phyloP scores from a whole-genome alignment of 2,329 filamentous ascomycete species.

The Aspergillus niger region DNA sequence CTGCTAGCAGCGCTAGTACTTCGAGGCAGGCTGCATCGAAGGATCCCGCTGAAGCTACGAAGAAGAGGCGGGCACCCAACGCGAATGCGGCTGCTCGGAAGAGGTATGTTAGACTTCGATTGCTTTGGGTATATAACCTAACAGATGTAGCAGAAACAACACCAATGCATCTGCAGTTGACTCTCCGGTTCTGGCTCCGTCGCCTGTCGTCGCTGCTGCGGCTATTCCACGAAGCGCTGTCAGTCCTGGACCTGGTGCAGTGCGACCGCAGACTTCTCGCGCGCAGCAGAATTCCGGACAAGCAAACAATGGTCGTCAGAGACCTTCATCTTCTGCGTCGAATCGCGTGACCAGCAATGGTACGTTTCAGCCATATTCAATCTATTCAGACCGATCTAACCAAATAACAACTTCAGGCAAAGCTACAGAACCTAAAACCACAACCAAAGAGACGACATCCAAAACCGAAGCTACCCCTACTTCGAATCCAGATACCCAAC shows the following conservation, averaged over 20 bases:
- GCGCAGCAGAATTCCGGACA: slow-evolving; percentile 74
- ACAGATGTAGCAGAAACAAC: slow-evolving; percentile 42
- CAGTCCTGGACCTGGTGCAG: slow-evolving; percentile 62
- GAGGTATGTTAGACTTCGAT: slow-evolving; percentile 55
- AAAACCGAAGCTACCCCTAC: slow-evolving; percentile 29
- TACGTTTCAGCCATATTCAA: slow-evolving; percentile 32
- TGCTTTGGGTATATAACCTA: slow-evolving; percentile 10
- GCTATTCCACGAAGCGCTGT: slow-evolving; percentile 58
- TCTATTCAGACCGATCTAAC: slow-evolving; percentile 22
- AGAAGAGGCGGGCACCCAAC: slow-evolving; percentile 75
- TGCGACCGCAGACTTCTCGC: slow-evolving; percentile 68
- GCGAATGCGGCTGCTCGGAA: slow-evolving; percentile 68
- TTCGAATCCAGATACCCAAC: slow-evolving; percentile 42
- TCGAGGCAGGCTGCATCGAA: slow-evolving; percentile 49
- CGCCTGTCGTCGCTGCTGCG: slow-evolving; percentile 71
- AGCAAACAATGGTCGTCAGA: slow-evolving; percentile 57
- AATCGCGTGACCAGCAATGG: slow-evolving; percentile 61
- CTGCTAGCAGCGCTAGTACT: slow-evolving; percentile 37
- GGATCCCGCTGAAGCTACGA: slow-evolving; percentile 67
- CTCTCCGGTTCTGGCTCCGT: slow-evolving; percentile 73
- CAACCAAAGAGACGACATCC: slow-evolving; percentile 51
- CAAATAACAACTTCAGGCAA: slow-evolving; percentile 30
- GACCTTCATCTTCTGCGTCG: slow-evolving; percentile 62
- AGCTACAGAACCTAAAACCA: slow-evolving; percentile 54
- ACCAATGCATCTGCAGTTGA: slow-evolving; percentile 55